Evolutionary conservation across 2,329 filamentous ascomycete genomes (phyloP).

Genomic region (Diplodia sapinea): DNA sequence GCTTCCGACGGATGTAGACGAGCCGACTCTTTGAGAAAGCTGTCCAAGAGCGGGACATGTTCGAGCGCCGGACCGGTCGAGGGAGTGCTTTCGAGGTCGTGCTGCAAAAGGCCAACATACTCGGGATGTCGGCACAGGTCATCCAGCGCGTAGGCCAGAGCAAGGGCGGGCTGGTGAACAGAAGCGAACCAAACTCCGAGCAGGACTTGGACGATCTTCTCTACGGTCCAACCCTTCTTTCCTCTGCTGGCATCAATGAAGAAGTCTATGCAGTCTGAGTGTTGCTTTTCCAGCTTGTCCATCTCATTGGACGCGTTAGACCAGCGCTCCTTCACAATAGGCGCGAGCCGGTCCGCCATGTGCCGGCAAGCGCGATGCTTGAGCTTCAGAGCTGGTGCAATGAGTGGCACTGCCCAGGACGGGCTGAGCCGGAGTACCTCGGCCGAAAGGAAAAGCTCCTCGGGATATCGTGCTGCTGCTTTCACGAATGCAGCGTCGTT

Average conservation of each 20-base stretch:
- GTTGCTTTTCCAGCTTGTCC: background rate
- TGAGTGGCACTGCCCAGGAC: background rate
- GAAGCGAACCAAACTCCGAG: slow-evolving; percentile 29
- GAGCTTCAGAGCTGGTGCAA: background rate
- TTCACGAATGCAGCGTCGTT: slow-evolving; percentile 11
- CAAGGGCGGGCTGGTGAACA: slow-evolving; percentile 25
- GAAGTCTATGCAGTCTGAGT: slow-evolving; percentile 17
- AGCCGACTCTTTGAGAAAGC: slow-evolving; percentile 35
- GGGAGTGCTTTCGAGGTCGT: slow-evolving; percentile 2
- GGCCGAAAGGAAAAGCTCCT: slow-evolving; percentile 21
- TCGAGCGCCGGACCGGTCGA: background rate
- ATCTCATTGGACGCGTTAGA: too few relatives aligned
- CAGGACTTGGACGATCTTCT: slow-evolving; percentile 25
- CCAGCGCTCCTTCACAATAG: slow-evolving; percentile 5
- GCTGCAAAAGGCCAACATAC: background rate
- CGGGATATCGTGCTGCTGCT: slow-evolving; percentile 6
- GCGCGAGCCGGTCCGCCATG: slow-evolving; percentile 11
- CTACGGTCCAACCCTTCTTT: slow-evolving; percentile 12
- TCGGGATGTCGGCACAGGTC: slow-evolving; percentile 18
- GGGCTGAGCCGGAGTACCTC: slow-evolving; percentile 24
- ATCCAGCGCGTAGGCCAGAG: slow-evolving; percentile 15
- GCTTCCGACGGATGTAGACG: slow-evolving; percentile 32
- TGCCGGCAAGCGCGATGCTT: background rate
- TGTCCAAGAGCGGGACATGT: slow-evolving; percentile 33
- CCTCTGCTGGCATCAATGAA: slow-evolving; percentile 26